Base-by-base conservation (phyloP, 352 stramenopile genomes). In the Globisporangium abappressorium region DNA sequence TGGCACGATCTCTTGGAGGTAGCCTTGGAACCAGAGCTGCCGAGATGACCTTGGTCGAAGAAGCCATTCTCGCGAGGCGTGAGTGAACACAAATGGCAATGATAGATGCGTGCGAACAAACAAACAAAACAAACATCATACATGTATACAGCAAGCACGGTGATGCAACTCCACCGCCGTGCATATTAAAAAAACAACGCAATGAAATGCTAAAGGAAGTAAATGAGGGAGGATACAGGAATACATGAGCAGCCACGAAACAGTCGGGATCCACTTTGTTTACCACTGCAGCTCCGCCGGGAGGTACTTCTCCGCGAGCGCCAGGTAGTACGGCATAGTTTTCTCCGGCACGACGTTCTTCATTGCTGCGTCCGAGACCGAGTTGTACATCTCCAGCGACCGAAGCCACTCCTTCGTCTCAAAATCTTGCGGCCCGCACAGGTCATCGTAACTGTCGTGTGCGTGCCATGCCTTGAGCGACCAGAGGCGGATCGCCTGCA, bases 331-430 rank as follows among this genome's bases (percentile, higher is more conserved):
- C 51, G 82, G 80, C 54, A 95, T 75, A 53, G 74, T 62, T 15
- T 66, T 72, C 8, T 84, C 71, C 0, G 87, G 73, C 7, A 72
- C 54, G 6, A 84, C 59, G 12, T 62, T 68, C 55, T 84, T 70
- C 53, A 92, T 74, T 1, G 71, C 70, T 0, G 73, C 65, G 5
- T 90, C 85, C 4, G 77, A 72, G 11, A 81, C 77, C 24, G 51
- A 65, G 24, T 73, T 72, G 51, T 85, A 79, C 24, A 69, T 71
- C 9, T 54, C 63, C 18, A 92, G 62, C 26, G 74, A 80, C 12
- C 62, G 75, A 18, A 95, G 80, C 84, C 84, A 90, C 46, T 93
- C 87, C 68, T 90, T 91, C 0, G 71, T 85, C 57, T 92, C 85
- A 7, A 70, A 33, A 54, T 91, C 79, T 15, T 84, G 72, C 11